Conservation (phyloP, 495 filamentous ascomycete genomes). For the Acidomyces sp. region DNA sequence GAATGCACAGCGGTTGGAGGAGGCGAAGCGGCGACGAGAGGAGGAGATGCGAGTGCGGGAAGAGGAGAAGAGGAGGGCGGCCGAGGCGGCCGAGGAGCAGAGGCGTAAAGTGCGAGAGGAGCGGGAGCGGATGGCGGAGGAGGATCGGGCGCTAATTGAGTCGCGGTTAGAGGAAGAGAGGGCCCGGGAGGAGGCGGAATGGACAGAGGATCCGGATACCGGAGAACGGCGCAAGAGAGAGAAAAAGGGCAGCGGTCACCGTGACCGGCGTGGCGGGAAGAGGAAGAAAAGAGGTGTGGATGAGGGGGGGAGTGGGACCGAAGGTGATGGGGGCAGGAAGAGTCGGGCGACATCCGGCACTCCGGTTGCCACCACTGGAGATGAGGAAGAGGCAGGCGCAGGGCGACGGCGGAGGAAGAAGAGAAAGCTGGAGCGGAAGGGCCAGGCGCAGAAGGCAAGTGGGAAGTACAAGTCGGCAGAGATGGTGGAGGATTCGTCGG, state of each 20-base stretch:
- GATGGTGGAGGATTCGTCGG: conserved; percentile 26
- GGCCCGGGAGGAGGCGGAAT: conserved; percentile 50
- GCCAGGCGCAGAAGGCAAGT: conserved; percentile 12
- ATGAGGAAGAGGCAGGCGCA: conserved; percentile 16
- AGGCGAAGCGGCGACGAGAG: conserved; percentile 62
- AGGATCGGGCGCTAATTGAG: conserved; percentile 57
- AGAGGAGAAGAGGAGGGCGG: conserved; percentile 51
- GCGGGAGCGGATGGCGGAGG: conserved; percentile 61
- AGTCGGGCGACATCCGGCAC: conserved; percentile 18
- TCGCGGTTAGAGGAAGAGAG: conserved; percentile 61
- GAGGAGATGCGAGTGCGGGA: conserved; percentile 62
- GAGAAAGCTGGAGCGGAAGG: conserved; percentile 27
- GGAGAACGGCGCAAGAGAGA: conserved; percentile 62
- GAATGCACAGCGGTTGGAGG: conserved; percentile 69
- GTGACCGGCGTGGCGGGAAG: conserved; percentile 32
- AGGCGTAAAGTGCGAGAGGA: conserved; percentile 71
- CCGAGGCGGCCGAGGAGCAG: conserved; percentile 53
- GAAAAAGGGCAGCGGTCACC: conserved; percentile 42
- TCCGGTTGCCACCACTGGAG: conserved; percentile 11
- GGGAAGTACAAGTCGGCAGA: conserved; percentile 30
- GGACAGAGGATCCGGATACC: conserved; percentile 63
- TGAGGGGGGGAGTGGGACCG: conserved; percentile 25
- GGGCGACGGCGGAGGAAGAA: conserved; percentile 26
- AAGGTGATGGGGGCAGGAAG: conserved; percentile 14
- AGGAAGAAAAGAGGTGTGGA: conserved; percentile 51